Conservation (phyloP, 148 eudicot genomes). For the Nyssa sinensis region DNA sequence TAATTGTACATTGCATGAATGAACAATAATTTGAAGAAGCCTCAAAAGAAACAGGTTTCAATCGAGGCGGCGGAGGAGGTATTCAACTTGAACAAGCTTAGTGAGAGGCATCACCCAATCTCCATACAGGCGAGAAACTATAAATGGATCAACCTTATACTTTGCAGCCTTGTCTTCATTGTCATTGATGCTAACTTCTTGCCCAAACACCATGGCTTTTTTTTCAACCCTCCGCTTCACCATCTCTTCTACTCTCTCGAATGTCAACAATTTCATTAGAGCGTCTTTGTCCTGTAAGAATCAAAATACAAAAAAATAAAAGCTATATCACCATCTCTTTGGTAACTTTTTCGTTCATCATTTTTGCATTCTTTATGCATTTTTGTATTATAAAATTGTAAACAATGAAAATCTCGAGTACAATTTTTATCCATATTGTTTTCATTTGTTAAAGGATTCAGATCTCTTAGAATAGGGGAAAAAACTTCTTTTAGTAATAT, state of each 20-base stretch:
- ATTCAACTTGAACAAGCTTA: conserved; percentile 75
- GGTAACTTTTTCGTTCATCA: too few species aligned
- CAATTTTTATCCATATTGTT: too few species aligned
- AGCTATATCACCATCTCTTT: too few species aligned
- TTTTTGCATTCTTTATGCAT: too few species aligned
- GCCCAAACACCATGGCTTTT: conserved; percentile 79
- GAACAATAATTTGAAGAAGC: background rate
- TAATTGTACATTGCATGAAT: background rate
- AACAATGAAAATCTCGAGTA: too few species aligned
- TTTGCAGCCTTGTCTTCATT: conserved; percentile 16
- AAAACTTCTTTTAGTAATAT: too few species aligned
- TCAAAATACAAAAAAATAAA: background rate
- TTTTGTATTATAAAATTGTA: too few species aligned
- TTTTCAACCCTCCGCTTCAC: conserved; percentile 77
- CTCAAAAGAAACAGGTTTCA: conserved; percentile 25
- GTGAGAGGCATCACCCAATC: conserved; percentile 95
- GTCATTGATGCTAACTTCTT: conserved; percentile 47
- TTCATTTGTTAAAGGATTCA: too few species aligned
- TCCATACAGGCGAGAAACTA: conserved; percentile 56
- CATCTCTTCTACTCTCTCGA: conserved; percentile 61
- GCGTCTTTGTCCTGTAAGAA: conserved; percentile 58
- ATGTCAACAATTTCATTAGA: conserved; percentile 65
- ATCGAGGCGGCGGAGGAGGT: conserved; percentile 77
- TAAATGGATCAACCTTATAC: conserved; percentile 64
- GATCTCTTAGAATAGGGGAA: too few species aligned